A percentile compares a stretch with the other conserved stretches of the same genome.
phyloP scores from a whole-genome alignment of 257 asterid species.

The Osmanthus fragrans region DNA sequence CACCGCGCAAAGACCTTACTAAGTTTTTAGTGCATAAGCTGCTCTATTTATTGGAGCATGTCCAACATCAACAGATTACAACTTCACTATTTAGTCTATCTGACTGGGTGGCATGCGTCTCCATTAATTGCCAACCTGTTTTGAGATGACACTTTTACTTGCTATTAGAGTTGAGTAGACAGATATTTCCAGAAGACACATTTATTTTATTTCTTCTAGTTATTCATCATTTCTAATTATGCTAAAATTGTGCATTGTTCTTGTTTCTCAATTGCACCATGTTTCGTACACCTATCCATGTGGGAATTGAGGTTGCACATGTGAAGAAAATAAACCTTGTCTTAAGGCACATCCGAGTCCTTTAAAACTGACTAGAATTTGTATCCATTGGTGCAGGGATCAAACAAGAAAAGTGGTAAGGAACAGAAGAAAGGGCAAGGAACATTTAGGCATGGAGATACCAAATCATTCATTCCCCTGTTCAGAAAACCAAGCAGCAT shows the following conservation, averaged over 20 bases:
- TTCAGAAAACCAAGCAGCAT: conserved; percentile 95
- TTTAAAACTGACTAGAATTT: background rate
- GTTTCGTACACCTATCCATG: background rate
- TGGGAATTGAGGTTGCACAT: background rate
- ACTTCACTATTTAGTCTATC: too few relatives aligned
- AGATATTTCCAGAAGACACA: too few relatives aligned
- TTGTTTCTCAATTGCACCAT: conserved; percentile 1
- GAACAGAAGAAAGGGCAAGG: conserved; percentile 85
- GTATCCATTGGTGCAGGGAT: conserved; percentile 43
- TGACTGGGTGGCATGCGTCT: background rate
- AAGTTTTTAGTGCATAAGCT: background rate
- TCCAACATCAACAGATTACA: background rate
- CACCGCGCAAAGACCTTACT: background rate
- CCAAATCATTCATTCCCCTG: conserved; percentile 73
- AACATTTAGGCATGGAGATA: conserved; percentile 55
- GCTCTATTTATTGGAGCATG: background rate
- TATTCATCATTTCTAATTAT: background rate
- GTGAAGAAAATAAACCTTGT: background rate
- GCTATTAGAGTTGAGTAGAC: too few relatives aligned
- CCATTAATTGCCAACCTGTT: background rate
- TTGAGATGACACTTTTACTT: too few relatives aligned
- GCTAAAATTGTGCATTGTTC: background rate
- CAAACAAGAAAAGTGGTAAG: conserved; percentile 61
- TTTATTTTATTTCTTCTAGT: too few relatives aligned
- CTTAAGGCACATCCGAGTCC: too few relatives aligned